phyloP scores from a whole-genome alignment of 441 rosid species.

The Populus hybrid region DNA sequence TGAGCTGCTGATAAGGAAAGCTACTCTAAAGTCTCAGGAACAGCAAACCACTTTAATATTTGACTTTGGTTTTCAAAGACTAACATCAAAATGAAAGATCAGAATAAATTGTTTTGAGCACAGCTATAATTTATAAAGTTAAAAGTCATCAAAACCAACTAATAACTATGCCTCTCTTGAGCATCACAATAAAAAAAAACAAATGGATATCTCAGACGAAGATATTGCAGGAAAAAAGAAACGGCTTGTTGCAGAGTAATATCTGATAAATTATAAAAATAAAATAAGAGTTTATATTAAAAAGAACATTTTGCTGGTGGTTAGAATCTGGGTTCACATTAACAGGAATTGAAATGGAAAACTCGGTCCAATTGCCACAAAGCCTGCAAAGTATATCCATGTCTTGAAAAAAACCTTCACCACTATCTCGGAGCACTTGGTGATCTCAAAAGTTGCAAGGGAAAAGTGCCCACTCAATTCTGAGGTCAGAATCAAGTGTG shows the following conservation, averaged over 20 bases:
- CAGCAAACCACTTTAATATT: neutral
- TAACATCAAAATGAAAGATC: neutral
- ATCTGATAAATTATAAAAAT: neutral
- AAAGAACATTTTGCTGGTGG: neutral
- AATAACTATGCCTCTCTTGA: neutral
- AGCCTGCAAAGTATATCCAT: neutral
- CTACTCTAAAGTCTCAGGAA: neutral
- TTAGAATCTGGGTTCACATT: neutral
- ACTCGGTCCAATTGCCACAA: neutral
- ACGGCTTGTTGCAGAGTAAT: neutral
- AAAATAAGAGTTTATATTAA: neutral
- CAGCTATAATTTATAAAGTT: neutral
- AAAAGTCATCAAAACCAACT: neutral
- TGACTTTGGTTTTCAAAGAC: neutral
- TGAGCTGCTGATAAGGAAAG: slow-evolving; percentile 16
- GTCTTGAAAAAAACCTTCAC: neutral
- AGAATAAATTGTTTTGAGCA: neutral
- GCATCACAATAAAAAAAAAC: neutral
- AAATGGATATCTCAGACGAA: neutral
- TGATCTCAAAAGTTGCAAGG: slow-evolving; percentile 8
- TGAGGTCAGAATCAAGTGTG: slow-evolving; percentile 19
- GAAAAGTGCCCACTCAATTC: slow-evolving; percentile 8
- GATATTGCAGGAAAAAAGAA: neutral
- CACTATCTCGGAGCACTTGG: neutral
- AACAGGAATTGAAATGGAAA: neutral